Percentiles rank a stretch among this genome's conserved stretches.
These are phyloP conservation scores for Geotrichum fermentans DNA, from an alignment of 1,139 yeast species.

Conservation along the genomic window DNA sequence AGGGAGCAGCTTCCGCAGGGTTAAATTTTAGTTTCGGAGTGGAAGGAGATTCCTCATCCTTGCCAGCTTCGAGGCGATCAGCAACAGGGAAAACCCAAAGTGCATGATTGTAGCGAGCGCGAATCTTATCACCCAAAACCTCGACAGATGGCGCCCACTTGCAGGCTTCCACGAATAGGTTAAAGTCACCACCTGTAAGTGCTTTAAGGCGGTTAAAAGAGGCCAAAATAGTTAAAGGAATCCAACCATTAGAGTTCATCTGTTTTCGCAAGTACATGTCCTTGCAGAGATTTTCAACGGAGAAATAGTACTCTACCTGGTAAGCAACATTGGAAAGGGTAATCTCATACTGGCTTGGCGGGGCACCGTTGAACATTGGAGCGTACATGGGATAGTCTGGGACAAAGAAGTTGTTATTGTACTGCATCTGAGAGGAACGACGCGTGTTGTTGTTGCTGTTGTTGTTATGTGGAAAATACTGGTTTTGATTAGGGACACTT, in stretches of 20 bases:
- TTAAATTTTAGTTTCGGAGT: conserved; percentile 32
- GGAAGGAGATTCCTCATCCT: conserved; percentile 32
- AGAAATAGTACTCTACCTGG: conserved; percentile 86
- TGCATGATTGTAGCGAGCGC: conserved; percentile 43
- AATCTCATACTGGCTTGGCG: conserved; percentile 11
- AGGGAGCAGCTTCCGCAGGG: conserved; percentile 39
- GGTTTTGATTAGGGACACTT: conserved; percentile 20
- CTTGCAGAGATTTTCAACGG: conserved; percentile 78
- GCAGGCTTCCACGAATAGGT: conserved; percentile 47
- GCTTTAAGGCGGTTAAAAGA: conserved; percentile 69
- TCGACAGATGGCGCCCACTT: conserved; percentile 43
- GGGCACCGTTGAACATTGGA: background rate
- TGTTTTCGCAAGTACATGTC: conserved; percentile 73
- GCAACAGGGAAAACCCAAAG: conserved; percentile 49
- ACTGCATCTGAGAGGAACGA: conserved; percentile 9
- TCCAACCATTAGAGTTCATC: conserved; percentile 74
- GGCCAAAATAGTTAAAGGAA: conserved; percentile 58
- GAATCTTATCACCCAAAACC: conserved; percentile 44
- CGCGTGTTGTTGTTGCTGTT: no score
- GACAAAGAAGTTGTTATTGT: conserved; percentile 11
- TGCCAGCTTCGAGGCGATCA: conserved; percentile 44
- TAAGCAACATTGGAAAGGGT: conserved; percentile 29
- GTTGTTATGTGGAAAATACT: conserved; percentile 16
- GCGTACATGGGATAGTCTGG: conserved; percentile 8
- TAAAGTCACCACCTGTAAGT: conserved; percentile 48